Base-by-base conservation (phyloP, 2,329 filamentous ascomycete species). In the Botrytis aclada region DNA sequence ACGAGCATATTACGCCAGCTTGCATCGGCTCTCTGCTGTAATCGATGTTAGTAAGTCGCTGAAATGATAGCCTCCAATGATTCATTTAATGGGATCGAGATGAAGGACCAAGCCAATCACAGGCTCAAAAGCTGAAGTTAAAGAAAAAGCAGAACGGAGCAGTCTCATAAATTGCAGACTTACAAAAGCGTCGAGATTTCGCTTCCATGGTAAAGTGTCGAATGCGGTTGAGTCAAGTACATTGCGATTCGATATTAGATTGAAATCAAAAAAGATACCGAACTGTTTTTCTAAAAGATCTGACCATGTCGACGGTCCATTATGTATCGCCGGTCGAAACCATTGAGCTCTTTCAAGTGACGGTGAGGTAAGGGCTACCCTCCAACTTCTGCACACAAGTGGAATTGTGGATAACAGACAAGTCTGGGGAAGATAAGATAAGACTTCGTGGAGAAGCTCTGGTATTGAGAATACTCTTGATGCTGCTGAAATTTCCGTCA, bases 1-100 rank as follows among this genome's bases (percentile, higher is more conserved):
- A 72, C 70, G 16, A 72, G 70, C 62, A 72, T 72, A 9, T 66
- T 16, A 39, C 70, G 62, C 70, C 70, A 72, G 51, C 51, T 72
- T 37, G 70, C 70, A 60, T 72, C 62, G 7, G 70, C 70, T 69
- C 70, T 72, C 20, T 67, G 66, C 65, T 69, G 22, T 32, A 56
- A 39, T 7, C 41, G 10, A 20, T 56, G 47, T 69, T 25, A 69
- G 65, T 22, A 34, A 25, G 10, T 22, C 22, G 65, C 37, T 29
- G 18, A 16, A 18, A 32, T 32, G 14, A 16, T 56, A 67, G 9
- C 10, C 41, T 67, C 18, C 37, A 14, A 56, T 32, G 4, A 25
- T 22, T 1, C 34, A 65, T 9, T 29, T 2, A 65, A 20, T 56
- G 16, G 25, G 37, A 54, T 9, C 29, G 34, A 25, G 25, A 29